These are phyloP conservation scores for Raphanus sativus DNA, from an alignment of 345 rosid species.

Conservation along the genomic window DNA sequence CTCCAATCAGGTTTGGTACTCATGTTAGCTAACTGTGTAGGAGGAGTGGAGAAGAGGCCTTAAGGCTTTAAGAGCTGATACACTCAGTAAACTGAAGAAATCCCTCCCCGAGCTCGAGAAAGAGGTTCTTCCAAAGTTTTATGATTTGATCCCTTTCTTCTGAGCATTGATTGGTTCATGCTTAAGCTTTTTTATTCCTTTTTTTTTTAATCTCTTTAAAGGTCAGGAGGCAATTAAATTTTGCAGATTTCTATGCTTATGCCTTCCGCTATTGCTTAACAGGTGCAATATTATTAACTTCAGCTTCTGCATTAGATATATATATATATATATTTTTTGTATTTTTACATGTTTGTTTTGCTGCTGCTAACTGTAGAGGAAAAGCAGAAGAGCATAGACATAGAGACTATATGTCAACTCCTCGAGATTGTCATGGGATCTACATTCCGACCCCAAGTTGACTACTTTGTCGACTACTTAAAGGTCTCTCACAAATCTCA, in stretches of 20 bases:
- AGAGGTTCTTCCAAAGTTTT: conserved; percentile 54
- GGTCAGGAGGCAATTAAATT: conserved; percentile 74
- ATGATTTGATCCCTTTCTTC: neutral
- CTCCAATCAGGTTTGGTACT: neutral
- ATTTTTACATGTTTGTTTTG: neutral
- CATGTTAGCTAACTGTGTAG: conserved; percentile 34
- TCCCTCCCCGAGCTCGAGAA: conserved; percentile 76
- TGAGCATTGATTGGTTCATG: neutral
- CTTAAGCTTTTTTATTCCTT: neutral
- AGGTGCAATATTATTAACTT: conserved; percentile 45
- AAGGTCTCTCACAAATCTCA: conserved; percentile 22
- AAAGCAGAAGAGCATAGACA: conserved; percentile 89
- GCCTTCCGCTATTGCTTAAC: conserved; percentile 91
- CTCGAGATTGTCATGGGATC: conserved; percentile 81
- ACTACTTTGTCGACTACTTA: conserved; percentile 56
- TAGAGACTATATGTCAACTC: conserved; percentile 85
- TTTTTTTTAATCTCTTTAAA: conserved; percentile 34
- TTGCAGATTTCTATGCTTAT: conserved; percentile 79
- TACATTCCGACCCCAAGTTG: conserved; percentile 69
- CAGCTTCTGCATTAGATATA: neutral
- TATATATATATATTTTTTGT: neutral
- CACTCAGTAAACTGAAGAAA: conserved; percentile 66
- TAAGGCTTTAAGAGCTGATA: conserved; percentile 67
- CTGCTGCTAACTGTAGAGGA: conserved; percentile 61
- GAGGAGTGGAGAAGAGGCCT: conserved; percentile 93